These are phyloP conservation scores for Colletotrichum sp. DNA, from an alignment of 2,329 filamentous ascomycete species.

Conservation along the genomic window DNA sequence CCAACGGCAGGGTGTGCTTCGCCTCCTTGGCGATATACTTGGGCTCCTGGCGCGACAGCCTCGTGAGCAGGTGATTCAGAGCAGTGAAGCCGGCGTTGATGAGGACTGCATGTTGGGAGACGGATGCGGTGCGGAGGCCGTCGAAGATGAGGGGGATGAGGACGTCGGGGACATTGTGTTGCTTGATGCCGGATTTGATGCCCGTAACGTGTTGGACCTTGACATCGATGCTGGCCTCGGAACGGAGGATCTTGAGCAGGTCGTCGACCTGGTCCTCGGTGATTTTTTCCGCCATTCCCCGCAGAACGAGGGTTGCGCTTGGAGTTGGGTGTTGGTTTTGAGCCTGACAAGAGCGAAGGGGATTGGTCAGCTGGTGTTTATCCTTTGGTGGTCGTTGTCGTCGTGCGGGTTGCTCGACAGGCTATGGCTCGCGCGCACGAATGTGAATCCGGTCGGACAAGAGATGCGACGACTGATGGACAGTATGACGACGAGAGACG, in stretches of 20 bases:
- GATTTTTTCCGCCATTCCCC: conserved; percentile 59
- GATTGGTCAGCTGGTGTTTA: conserved; percentile 2
- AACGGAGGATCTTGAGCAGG: conserved; percentile 56
- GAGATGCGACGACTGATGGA: not conserved
- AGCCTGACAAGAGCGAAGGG: not conserved
- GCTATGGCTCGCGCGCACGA: not conserved
- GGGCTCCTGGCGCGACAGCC: conserved; percentile 83
- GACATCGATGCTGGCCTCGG: conserved; percentile 69
- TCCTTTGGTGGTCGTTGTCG: not conserved
- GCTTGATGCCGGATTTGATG: conserved; percentile 89
- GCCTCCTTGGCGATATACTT: conserved; percentile 74
- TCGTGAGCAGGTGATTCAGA: conserved; percentile 84
- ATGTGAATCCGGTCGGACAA: not conserved
- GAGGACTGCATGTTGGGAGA: conserved; percentile 77
- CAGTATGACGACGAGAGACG: not conserved
- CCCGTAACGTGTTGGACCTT: conserved; percentile 74
- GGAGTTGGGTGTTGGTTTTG: not conserved
- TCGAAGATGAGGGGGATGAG: conserved; percentile 80
- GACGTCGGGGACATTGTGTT: conserved; percentile 82
- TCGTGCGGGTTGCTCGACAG: not conserved
- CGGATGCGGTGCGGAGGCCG: conserved; percentile 75
- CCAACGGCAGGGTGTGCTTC: conserved; percentile 71
- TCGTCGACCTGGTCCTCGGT: conserved; percentile 62
- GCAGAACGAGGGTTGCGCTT: conserved; percentile 9
- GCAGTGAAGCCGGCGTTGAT: conserved; percentile 86